phyloP scores from a whole-genome alignment of 768 basidiomycete genomes.

The Leccinum imitatum region DNA sequence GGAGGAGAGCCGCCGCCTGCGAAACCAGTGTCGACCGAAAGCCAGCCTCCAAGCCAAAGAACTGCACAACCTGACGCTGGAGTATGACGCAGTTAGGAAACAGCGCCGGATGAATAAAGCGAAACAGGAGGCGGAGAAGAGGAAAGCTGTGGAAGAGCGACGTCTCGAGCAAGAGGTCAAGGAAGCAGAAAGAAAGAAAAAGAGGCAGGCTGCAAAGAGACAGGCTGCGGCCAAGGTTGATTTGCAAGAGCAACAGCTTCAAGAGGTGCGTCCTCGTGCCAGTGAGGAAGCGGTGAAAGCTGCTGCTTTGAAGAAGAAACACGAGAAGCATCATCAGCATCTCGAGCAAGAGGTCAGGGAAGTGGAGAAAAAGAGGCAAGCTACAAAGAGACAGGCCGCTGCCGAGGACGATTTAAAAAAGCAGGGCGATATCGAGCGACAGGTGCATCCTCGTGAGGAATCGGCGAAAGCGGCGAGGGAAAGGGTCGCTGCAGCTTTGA shows the following conservation, averaged over 20 bases:
- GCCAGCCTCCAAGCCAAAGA: conserved; percentile 7
- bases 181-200: conserved; percentile 7
- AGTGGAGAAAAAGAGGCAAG: no score
- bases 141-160: conserved; percentile 18
- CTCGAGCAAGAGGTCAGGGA: no score
- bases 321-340: background rate
- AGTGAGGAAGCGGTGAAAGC: conserved; percentile 15
- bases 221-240: conserved; percentile 21
- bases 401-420: no score
- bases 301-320: background rate
- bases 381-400: no score
- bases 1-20: conserved; percentile 1
- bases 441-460: no score
- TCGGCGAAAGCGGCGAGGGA: no score
- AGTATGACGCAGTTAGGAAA: conserved; percentile 51
- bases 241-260: conserved; percentile 21
- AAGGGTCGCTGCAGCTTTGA: no score
- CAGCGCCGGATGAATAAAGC: conserved; percentile 44
- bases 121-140: conserved; percentile 22
- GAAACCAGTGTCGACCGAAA: background rate
- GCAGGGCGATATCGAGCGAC: no score
- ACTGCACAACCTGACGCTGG: conserved; percentile 45
- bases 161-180: conserved; percentile 21
- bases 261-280: conserved; percentile 27
- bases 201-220: conserved; percentile 12